These are phyloP conservation scores for Sherardia arvensis DNA, from an alignment of 257 asterid genomes.

Conservation along the genomic window DNA sequence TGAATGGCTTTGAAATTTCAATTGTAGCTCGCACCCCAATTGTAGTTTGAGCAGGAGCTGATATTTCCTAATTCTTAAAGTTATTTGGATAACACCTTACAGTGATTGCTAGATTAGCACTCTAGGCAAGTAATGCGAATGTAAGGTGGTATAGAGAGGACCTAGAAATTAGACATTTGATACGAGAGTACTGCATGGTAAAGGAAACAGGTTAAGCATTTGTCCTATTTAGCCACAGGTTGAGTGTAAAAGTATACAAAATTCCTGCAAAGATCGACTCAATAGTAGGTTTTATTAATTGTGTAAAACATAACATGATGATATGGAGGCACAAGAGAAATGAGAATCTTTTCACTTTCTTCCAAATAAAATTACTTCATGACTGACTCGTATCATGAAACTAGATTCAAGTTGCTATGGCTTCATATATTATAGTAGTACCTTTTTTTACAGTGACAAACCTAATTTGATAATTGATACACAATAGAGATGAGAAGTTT, in stretches of 20 bases:
- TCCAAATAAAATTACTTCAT: background rate
- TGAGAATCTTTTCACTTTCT: background rate
- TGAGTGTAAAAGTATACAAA: background rate
- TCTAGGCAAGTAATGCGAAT: background rate
- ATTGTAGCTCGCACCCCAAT: background rate
- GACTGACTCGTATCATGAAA: background rate
- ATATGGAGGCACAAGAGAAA: background rate
- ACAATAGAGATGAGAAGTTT: background rate
- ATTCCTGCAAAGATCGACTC: background rate
- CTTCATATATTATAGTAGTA: background rate
- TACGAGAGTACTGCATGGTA: background rate
- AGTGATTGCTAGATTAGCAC: background rate
- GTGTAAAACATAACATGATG: background rate
- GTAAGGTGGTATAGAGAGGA: background rate
- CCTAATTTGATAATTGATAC: background rate
- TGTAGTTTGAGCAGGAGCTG: background rate
- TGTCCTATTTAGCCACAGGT: background rate
- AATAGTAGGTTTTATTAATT: too few species aligned
- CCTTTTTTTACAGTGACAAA: background rate
- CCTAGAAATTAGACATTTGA: background rate
- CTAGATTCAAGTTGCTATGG: background rate
- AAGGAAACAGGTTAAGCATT: background rate
- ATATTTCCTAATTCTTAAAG: background rate
- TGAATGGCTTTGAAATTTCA: background rate
- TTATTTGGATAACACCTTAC: background rate